Percentiles rank a stretch among this genome's conserved stretches.
phyloP scores from a whole-genome alignment of 345 rosid genomes.

The Arabis alpina region DNA sequence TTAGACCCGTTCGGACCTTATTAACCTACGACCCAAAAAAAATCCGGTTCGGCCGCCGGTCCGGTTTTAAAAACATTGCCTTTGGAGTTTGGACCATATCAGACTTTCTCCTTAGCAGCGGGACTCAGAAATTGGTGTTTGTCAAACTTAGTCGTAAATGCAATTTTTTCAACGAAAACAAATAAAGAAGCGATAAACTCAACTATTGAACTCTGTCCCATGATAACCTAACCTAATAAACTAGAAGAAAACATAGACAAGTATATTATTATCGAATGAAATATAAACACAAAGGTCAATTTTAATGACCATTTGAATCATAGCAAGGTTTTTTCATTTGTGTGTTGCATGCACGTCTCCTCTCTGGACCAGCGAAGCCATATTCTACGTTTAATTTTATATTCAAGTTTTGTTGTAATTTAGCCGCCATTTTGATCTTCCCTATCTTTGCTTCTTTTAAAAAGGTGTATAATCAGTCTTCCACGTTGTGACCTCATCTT shows the following conservation, averaged over 20 bases:
- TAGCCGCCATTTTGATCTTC: background rate
- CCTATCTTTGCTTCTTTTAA: conserved; percentile 17
- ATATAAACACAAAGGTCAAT: conserved; percentile 26
- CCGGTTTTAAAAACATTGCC: no score
- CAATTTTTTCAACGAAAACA: background rate
- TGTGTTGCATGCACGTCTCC: conserved; percentile 37
- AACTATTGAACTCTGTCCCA: conserved; percentile 8
- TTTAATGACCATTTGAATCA: conserved; percentile 5
- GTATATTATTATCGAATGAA: background rate
- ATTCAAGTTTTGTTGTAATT: conserved; percentile 3
- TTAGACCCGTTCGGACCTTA: no score
- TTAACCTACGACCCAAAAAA: no score
- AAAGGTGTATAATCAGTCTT: background rate
- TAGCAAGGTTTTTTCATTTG: background rate
- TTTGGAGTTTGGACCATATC: no score
- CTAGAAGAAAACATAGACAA: background rate
- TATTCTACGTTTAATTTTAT: background rate
- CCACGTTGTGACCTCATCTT: conserved; percentile 6
- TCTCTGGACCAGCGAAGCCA: conserved; percentile 24
- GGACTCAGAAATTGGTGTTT: background rate
- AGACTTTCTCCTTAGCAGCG: no score
- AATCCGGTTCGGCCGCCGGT: no score
- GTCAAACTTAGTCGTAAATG: background rate
- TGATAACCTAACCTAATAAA: conserved; percentile 17
- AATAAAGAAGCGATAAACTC: conserved; percentile 1